Evolutionary conservation across 202 grass and related monocot genomes (phyloP).

Genomic region (Panicum virgatum): DNA sequence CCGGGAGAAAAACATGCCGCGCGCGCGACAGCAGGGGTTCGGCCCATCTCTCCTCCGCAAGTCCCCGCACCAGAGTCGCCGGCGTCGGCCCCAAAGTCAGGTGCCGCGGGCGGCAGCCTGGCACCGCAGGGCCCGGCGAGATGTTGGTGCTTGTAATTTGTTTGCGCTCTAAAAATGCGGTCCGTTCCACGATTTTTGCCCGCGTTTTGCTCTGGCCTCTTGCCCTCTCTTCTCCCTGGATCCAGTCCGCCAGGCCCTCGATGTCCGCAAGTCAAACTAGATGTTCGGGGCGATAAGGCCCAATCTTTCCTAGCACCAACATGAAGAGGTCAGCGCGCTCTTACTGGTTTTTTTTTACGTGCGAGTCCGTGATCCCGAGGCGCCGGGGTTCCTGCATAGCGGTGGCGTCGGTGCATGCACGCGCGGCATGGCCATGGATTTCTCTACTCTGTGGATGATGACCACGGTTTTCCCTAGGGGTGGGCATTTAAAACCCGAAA

Average conservation of each 20-base stretch:
- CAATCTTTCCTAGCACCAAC: too few species aligned
- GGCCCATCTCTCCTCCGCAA: too few species aligned
- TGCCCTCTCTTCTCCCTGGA: background rate
- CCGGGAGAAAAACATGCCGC: background rate
- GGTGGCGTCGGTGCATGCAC: too few species aligned
- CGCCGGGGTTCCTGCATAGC: background rate
- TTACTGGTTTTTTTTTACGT: background rate
- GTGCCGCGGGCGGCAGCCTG: too few species aligned
- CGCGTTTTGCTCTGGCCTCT: slow-evolving; percentile 1
- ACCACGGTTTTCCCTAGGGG: background rate
- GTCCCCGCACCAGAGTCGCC: too few species aligned
- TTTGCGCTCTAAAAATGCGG: background rate
- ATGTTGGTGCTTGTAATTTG: background rate
- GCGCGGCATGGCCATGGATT: background rate
- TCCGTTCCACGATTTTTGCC: background rate
- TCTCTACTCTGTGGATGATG: background rate
- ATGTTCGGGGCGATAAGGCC: background rate
- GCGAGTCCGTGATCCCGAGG: slow-evolving; percentile 31
- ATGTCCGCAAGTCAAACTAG: slow-evolving; percentile 35
- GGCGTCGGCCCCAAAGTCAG: too few species aligned
- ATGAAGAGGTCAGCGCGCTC: slow-evolving; percentile 32
- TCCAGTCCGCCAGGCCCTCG: background rate
- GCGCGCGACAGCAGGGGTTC: too few species aligned
- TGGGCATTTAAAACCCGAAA: too few species aligned
- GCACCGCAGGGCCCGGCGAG: too few species aligned